phyloP scores from a whole-genome alignment of 2,329 filamentous ascomycete genomes.

The Fusarium bactridioides region DNA sequence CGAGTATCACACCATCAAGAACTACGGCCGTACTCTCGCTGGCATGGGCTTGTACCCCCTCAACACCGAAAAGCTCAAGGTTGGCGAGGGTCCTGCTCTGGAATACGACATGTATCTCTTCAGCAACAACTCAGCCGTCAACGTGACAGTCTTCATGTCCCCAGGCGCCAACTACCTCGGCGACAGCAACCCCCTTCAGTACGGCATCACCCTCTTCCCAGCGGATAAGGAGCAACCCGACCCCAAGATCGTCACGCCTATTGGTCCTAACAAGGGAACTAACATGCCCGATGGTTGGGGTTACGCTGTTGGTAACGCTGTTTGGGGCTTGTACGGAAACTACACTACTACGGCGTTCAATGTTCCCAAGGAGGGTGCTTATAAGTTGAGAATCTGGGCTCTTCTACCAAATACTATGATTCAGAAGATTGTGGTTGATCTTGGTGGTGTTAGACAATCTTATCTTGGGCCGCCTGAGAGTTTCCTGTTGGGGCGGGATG shows the following conservation, averaged over 20 bases:
- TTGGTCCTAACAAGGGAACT: conserved; percentile 17
- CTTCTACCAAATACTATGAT: conserved; percentile 61
- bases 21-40: conserved; percentile 65
- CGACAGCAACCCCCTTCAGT: conserved; percentile 58
- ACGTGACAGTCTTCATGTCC: conserved; percentile 59
- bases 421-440: conserved; percentile 64
- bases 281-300: conserved; percentile 32
- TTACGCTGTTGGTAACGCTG: conserved; percentile 51
- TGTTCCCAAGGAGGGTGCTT: conserved; percentile 52
- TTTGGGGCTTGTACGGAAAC: conserved; percentile 55
- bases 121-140: conserved; percentile 55
- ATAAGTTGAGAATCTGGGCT: conserved; percentile 60
- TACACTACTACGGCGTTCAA: conserved; percentile 56
- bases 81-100: conserved; percentile 60
- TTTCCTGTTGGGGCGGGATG: conserved; percentile 45
- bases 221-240: conserved; percentile 35
- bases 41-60: conserved; percentile 66
- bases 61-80: conserved; percentile 57
- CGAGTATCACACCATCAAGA: conserved; percentile 59
- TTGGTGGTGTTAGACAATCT: conserved; percentile 62
- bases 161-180: conserved; percentile 63
- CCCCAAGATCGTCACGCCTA: conserved; percentile 13
- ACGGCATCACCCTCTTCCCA: conserved; percentile 58
- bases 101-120: conserved; percentile 71
- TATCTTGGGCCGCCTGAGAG: conserved; percentile 67